phyloP scores from a whole-genome alignment of 192 early-diverging fungal species.

The Cladochytrium replicatum region DNA sequence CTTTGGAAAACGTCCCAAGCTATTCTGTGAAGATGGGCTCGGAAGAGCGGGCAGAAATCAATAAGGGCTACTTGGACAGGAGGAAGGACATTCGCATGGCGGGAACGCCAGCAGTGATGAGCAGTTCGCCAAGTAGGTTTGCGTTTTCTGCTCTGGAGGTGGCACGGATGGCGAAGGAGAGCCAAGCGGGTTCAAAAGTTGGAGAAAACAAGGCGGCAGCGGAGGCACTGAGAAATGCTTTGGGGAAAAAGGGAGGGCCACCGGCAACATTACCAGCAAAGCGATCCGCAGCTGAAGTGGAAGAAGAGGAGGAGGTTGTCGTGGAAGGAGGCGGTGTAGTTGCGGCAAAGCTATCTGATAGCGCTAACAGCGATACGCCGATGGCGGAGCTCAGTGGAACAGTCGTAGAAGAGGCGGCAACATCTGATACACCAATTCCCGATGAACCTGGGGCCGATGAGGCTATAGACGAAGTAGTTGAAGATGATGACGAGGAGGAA shows the following conservation, averaged over 20 bases:
- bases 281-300: conserved; percentile 1
- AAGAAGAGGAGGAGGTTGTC: conserved; percentile 12
- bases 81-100: not conserved
- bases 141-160: no score
- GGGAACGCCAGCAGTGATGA: not conserved
- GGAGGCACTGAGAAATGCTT: conserved; percentile 23
- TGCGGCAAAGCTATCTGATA: conserved; percentile 5
- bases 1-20: not conserved
- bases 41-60: not conserved
- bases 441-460: conserved; percentile 39
- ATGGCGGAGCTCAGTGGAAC: conserved; percentile 8
- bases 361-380: conserved; percentile 2
- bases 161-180: no score
- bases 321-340: conserved; percentile 1
- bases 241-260: not conserved
- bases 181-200: not conserved
- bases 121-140: no score
- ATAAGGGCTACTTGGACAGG: not conserved
- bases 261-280: conserved; percentile 4
- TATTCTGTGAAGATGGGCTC: conserved; percentile 2
- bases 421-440: not conserved
- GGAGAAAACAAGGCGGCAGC: conserved; percentile 35
- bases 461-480: conserved; percentile 35
- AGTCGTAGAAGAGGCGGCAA: conserved; percentile 24
- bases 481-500: conserved; percentile 26